phyloP scores from a whole-genome alignment of 192 early-diverging fungal species.

The Paraglomus brasilianum region DNA sequence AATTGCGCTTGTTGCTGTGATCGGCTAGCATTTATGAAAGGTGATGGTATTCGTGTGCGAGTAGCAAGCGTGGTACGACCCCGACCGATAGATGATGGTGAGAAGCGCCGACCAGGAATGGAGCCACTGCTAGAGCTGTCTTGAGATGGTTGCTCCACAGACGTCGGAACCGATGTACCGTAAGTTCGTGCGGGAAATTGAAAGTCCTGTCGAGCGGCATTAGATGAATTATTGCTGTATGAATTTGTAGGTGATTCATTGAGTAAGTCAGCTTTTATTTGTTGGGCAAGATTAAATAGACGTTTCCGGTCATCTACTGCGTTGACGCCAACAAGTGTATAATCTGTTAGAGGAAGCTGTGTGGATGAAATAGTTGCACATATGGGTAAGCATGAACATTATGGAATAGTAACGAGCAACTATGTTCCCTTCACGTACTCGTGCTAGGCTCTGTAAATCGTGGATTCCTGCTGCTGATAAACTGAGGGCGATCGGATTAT shows the following conservation, averaged over 20 bases:
- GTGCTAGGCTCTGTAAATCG: not conserved
- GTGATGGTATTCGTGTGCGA: constrained; percentile 10
- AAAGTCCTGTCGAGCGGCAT: constrained; percentile 9
- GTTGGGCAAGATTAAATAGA: constrained; percentile 50
- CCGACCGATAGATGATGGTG: not conserved
- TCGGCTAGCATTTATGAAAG: not conserved
- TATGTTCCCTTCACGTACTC: not conserved
- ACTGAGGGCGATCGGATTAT: not conserved
- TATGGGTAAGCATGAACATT: not conserved
- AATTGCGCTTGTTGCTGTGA: constrained; percentile 6
- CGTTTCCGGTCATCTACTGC: constrained; percentile 59
- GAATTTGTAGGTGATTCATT: constrained; percentile 33
- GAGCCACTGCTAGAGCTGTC: not conserved
- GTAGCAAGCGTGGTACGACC: constrained; percentile 4
- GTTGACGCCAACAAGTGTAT: constrained; percentile 54
- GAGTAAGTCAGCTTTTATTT: constrained; percentile 36
- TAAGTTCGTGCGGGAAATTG: not conserved
- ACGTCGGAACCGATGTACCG: not conserved
- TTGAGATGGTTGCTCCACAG: not conserved
- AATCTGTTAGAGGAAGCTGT: constrained; percentile 82
- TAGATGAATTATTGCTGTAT: not conserved
- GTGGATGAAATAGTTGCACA: constrained; percentile 18
- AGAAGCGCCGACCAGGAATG: not conserved
- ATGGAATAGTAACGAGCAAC: not conserved
- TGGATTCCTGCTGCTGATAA: constrained; percentile 5